Base-by-base conservation (phyloP, 2,329 filamentous ascomycete genomes). In the Nothomitra cinnamomea region DNA sequence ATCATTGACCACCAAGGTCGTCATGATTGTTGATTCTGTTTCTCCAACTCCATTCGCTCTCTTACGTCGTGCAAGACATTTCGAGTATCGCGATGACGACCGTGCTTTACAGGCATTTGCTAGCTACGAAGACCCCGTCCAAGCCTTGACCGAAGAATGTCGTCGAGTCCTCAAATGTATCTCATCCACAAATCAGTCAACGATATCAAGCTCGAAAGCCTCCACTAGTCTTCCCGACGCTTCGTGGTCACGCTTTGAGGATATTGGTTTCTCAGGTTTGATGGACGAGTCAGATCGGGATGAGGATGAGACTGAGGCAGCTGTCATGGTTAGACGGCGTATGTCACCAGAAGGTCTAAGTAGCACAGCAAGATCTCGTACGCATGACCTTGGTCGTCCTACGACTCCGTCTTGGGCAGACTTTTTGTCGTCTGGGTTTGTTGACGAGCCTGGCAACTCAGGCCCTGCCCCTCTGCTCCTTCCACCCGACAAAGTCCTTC, bases 361-460 rank as follows among this genome's bases (percentile, higher is more conserved):
- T 55, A 77, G 76, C 13, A 78, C 79, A 4, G 80, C 87, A 15
- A 76, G 78, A 4, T 86, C 86, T 8, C 78, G 78, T 52, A 75
- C 68, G n/a, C 75, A 75, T 43, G 79, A 83, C 55, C 68, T 84
- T 47, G 87, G 78, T 36, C 78, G 92, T 55, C 92, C 92, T 1
- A 96, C 88, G 0, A 98, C 92, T 0, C 92, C 92, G 1, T 96
- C 92, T 0, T 98, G 92, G 92, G 92, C 92, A 2, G 92, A 98
- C 65, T 98, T 98, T 65, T 75, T 98, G 55, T 95, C 88, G 1
- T 87, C 88, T 42, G 92, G 92, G 1, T 98, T 98, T 62, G 74
- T 84, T 21, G 88, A 95, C 59, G 77, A 82, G 56, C 81, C 83
- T 56, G 76, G 75, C n/a, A 70, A 76, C n/a, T 74, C 74, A 58